Percentiles rank a stretch among this genome's conserved stretches.
phyloP scores from a whole-genome alignment of 2,329 filamentous ascomycete genomes.

The Monosporascus ibericus region DNA sequence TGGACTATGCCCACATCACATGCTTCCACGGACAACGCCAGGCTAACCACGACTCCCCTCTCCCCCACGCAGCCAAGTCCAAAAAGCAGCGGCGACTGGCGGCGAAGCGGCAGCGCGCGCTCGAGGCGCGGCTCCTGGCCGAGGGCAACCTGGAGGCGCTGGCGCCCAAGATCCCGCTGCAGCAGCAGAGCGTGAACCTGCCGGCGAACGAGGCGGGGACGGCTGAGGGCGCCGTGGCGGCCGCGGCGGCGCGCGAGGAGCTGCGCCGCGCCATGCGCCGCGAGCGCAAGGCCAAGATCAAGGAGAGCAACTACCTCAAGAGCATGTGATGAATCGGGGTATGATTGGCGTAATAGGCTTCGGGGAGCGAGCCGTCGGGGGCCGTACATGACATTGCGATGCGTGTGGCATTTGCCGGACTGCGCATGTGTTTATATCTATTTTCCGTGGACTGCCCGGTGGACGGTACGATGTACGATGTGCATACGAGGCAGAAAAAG shows the following conservation, averaged over 20 bases:
- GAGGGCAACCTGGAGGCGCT: slow-evolving; percentile 61
- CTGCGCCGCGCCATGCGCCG: slow-evolving; percentile 66
- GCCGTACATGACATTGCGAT: too few relatives aligned
- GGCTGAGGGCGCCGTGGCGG: slow-evolving; percentile 39
- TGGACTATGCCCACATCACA: too few relatives aligned
- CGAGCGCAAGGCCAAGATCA: slow-evolving; percentile 70
- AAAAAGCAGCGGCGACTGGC: slow-evolving; percentile 73
- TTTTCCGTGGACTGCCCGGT: too few relatives aligned
- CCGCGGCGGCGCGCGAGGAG: slow-evolving; percentile 49
- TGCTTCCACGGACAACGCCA: not conserved
- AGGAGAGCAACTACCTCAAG: slow-evolving; percentile 82
- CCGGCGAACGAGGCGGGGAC: slow-evolving; percentile 42
- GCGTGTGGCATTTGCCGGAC: too few relatives aligned
- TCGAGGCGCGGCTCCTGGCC: slow-evolving; percentile 55
- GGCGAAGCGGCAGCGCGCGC: slow-evolving; percentile 53
- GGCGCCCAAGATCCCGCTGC: slow-evolving; percentile 64
- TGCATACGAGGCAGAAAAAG: not conserved
- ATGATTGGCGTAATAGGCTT: too few relatives aligned
- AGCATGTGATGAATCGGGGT: slow-evolving; percentile 50
- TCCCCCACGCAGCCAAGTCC: slow-evolving; percentile 59
- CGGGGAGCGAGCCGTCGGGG: too few relatives aligned
- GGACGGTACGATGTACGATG: not conserved
- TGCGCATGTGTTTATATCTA: too few relatives aligned
- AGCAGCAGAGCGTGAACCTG: slow-evolving; percentile 73
- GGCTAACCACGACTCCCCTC: slow-evolving; percentile 3